These are phyloP conservation scores for Yamadazyma aaseri DNA, from an alignment of 1,139 yeast genomes.

Conservation along the genomic window DNA sequence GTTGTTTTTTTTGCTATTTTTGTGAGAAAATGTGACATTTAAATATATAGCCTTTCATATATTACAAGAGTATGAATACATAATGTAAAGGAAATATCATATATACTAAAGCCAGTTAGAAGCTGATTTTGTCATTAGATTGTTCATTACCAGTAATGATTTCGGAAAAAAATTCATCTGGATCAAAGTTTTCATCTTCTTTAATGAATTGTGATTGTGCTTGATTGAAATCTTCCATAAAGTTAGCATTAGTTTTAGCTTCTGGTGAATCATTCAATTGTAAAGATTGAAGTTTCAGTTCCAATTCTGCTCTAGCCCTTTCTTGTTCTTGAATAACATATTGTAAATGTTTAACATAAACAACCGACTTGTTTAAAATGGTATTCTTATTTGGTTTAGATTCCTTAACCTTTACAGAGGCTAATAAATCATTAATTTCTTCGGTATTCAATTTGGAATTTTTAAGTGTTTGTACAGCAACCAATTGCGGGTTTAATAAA, in stretches of 20 bases:
- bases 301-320: constrained; percentile 21
- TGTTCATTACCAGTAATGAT: constrained; percentile 16
- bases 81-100: too few relatives aligned
- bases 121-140: constrained; percentile 4
- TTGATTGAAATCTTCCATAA: constrained; percentile 17
- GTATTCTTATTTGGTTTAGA: constrained; percentile 72
- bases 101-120: constrained; percentile 2
- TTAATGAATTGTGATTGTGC: constrained; percentile 12
- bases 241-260: constrained; percentile 9
- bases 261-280: constrained; percentile 9
- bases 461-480: constrained; percentile 49
- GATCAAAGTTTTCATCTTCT: constrained; percentile 20
- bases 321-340: constrained; percentile 42
- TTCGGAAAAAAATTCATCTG: constrained; percentile 23
- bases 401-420: constrained; percentile 53
- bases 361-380: constrained; percentile 66
- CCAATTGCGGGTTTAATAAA: constrained; percentile 49
- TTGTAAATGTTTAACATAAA: constrained; percentile 57
- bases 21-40: too few relatives aligned
- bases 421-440: constrained; percentile 39
- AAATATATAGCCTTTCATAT: too few relatives aligned
- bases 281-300: constrained; percentile 16
- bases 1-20: too few relatives aligned
- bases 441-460: constrained; percentile 27
- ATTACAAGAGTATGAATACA: neutral